These are phyloP conservation scores for Salix viminalis DNA, from an alignment of 345 rosid genomes.

Conservation along the genomic window DNA sequence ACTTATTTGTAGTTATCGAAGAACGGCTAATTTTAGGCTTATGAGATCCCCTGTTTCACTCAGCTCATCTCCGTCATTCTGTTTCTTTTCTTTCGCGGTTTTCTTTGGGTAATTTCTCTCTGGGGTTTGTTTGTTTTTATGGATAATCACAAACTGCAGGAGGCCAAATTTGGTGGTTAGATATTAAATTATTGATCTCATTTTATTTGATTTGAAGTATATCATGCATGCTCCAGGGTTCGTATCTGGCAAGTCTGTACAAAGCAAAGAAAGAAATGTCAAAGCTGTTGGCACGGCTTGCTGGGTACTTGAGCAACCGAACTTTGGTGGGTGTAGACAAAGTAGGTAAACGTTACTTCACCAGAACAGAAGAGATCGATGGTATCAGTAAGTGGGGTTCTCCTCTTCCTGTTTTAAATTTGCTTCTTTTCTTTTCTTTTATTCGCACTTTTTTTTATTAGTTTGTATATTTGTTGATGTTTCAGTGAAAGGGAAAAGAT, in stretches of 20 bases:
- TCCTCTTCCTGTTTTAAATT: background rate
- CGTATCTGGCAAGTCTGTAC: background rate
- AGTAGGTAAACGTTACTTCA: slow-evolving; percentile 75
- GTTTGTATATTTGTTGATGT: slow-evolving; percentile 13
- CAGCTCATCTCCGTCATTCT: background rate
- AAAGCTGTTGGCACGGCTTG: slow-evolving; percentile 60
- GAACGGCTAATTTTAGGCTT: background rate
- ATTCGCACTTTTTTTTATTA: background rate
- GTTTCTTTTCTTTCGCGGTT: too few species aligned
- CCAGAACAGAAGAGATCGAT: slow-evolving; percentile 73
- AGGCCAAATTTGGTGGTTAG: background rate
- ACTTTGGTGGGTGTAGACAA: slow-evolving; percentile 56
- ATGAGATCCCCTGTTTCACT: background rate
- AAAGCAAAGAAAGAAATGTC: slow-evolving; percentile 43
- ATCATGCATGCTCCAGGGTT: background rate
- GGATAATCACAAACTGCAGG: background rate
- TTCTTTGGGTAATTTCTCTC: too few species aligned
- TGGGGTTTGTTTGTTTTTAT: background rate
- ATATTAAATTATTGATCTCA: background rate
- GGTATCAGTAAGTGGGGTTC: slow-evolving; percentile 59
- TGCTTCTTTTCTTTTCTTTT: background rate
- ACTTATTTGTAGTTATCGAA: background rate
- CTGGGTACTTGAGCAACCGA: slow-evolving; percentile 58
- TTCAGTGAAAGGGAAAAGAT: slow-evolving; percentile 93
- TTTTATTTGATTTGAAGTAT: background rate